Evolutionary conservation across 768 basidiomycete genomes (phyloP).

Genomic region (Mycena polygramma): DNA sequence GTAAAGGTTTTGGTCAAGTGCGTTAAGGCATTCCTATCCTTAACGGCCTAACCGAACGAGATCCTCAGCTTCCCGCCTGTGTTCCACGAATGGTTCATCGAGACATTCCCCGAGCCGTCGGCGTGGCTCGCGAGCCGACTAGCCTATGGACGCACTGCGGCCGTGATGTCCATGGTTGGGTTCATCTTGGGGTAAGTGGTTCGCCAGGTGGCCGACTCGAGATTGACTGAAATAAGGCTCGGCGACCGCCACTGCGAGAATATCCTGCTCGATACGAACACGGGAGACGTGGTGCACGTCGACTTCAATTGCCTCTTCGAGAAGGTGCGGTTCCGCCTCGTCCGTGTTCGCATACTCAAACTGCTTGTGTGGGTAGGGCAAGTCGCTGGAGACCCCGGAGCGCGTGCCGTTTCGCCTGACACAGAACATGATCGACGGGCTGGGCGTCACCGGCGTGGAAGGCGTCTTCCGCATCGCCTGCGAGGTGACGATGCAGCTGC

Average conservation of each 20-base stretch:
- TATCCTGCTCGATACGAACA: constrained; percentile 89
- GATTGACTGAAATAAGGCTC: constrained; percentile 64
- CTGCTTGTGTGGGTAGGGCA: constrained; percentile 65
- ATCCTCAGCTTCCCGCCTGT: constrained; percentile 80
- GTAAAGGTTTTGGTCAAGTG: constrained; percentile 71
- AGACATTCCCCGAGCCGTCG: constrained; percentile 96
- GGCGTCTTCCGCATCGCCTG: constrained; percentile 93
- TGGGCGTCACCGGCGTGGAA: constrained; percentile 95
- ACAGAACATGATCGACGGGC: constrained; percentile 91
- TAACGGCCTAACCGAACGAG: not conserved
- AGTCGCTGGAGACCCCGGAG: constrained; percentile 88
- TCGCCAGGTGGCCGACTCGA: not conserved
- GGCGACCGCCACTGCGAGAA: constrained; percentile 98
- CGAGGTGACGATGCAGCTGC: constrained; percentile 88
- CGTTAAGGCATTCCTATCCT: constrained; percentile 39
- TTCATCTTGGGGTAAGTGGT: constrained; percentile 88
- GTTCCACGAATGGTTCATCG: constrained; percentile 97
- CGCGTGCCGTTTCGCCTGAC: constrained; percentile 95
- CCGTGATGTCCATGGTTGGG: constrained; percentile 99
- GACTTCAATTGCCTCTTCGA: constrained; percentile 99
- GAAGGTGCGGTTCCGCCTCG: constrained; percentile 68
- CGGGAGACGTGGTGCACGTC: constrained; percentile 94
- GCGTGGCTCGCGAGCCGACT: constrained; percentile 94
- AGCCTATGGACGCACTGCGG: constrained; percentile 88
- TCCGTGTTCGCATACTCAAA: not conserved